phyloP scores from a whole-genome alignment of 768 basidiomycete species.

The Amanita muscaria region DNA sequence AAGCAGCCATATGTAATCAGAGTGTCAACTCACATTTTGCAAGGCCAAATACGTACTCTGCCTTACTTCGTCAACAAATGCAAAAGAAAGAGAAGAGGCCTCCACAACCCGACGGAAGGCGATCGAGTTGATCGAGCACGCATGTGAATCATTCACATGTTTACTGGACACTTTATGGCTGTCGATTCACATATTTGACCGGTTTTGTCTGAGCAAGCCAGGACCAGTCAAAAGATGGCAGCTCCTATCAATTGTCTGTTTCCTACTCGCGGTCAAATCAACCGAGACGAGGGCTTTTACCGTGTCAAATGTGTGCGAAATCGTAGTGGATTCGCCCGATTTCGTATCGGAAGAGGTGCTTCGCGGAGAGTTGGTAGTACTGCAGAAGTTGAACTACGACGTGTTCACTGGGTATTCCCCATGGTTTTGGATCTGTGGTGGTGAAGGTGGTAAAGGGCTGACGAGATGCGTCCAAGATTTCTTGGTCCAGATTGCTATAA shows the following conservation, averaged over 20 bases:
- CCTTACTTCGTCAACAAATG: too few species aligned
- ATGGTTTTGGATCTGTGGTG: constrained; percentile 5
- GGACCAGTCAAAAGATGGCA: neutral
- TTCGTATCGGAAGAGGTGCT: neutral
- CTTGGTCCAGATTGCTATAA: constrained; percentile 1
- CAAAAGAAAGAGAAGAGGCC: too few species aligned
- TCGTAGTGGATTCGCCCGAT: neutral
- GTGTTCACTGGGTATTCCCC: constrained; percentile 5
- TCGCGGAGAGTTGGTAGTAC: neutral
- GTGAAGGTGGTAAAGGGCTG: neutral
- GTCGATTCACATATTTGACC: constrained; percentile 2
- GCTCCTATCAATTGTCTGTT: neutral
- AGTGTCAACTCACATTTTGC: neutral
- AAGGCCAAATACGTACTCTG: neutral
- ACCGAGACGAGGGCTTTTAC: neutral
- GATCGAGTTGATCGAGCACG: neutral
- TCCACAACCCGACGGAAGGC: neutral
- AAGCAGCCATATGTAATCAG: neutral
- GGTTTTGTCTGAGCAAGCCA: neutral
- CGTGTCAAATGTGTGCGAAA: neutral
- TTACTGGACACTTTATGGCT: constrained; percentile 1
- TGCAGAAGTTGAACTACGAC: neutral
- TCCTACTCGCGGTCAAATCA: constrained; percentile 2
- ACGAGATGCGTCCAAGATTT: neutral
- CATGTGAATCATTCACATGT: neutral